phyloP scores from a whole-genome alignment of 2,329 filamentous ascomycete genomes.

The Zasmidium angulare region DNA sequence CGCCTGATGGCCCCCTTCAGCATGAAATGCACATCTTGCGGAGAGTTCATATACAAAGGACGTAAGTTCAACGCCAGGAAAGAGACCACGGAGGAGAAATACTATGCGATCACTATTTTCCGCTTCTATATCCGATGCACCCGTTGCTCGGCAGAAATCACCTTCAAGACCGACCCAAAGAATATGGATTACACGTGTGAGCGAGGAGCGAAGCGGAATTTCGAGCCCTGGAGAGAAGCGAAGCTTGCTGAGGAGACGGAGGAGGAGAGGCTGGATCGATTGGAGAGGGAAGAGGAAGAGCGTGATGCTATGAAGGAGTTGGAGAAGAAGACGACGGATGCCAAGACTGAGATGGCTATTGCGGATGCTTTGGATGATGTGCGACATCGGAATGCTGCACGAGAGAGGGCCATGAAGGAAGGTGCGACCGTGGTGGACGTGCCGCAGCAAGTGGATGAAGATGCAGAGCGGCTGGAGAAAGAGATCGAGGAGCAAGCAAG shows the following conservation, averaged over 20 bases:
- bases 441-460: constrained; percentile 57
- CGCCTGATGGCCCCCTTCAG: constrained; percentile 87
- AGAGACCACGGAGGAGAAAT: constrained; percentile 86
- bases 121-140: constrained; percentile 84
- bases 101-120: constrained; percentile 83
- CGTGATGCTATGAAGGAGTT: constrained; percentile 92
- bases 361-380: constrained; percentile 97
- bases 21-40: constrained; percentile 69
- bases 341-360: constrained; percentile 92
- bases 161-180: constrained; percentile 92
- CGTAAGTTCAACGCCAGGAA: constrained; percentile 96
- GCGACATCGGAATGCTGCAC: constrained; percentile 81
- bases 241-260: constrained; percentile 73
- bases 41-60: constrained; percentile 87
- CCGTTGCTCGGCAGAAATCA: constrained; percentile 80
- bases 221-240: constrained; percentile 81
- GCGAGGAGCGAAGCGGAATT: constrained; percentile 84
- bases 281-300: constrained; percentile 78
- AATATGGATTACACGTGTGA: constrained; percentile 86
- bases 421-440: constrained; percentile 58
- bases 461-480: constrained; percentile 65
- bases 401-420: constrained; percentile 69
- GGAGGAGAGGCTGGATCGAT: constrained; percentile 78
- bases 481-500: constrained; percentile 83
- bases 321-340: constrained; percentile 89